Conservation (phyloP, 1,284 basidiomycete genomes). For the Grifola frondosa region DNA sequence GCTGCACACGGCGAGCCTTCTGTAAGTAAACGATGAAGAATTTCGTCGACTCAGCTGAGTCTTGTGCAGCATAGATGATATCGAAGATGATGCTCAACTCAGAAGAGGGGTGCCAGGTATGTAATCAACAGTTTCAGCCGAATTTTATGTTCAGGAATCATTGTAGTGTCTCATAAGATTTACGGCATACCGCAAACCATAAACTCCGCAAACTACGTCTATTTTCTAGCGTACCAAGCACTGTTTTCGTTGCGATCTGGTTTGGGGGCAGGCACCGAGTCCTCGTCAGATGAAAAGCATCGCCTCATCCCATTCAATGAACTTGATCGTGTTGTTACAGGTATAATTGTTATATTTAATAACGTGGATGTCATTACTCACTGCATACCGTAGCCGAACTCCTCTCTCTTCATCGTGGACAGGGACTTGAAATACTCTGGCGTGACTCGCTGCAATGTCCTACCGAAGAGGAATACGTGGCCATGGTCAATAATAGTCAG, state of each 20-base stretch:
- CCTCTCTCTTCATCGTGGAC: conserved; percentile 89
- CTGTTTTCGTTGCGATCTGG: conserved; percentile 59
- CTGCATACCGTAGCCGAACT: conserved; percentile 63
- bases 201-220: conserved; percentile 97
- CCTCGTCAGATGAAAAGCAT: conserved; percentile 5
- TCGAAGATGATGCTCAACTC: conserved; percentile 93
- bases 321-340: conserved; percentile 70
- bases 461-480: conserved; percentile 91
- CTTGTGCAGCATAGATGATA: conserved; percentile 83
- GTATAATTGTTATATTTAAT: conserved; percentile 31
- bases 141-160: not conserved
- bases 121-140: conserved; percentile 11
- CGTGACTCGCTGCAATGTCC: conserved; percentile 91
- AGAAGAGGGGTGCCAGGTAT: conserved; percentile 82
- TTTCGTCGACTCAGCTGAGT: too few species aligned
- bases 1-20: conserved; percentile 91
- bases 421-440: conserved; percentile 96
- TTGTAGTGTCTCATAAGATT: conserved; percentile 85
- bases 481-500: conserved; percentile 96
- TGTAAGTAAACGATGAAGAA: too few species aligned
- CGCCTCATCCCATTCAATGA: conserved; percentile 40
- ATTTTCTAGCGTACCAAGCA: conserved; percentile 86
- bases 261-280: conserved; percentile 13
- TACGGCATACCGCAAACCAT: conserved; percentile 97
- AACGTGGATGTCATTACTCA: not conserved